Evolutionary conservation across 257 asterid species (phyloP), one percentile per base, ranked within the genome.

Genomic region (Solanum chilense): DNA sequence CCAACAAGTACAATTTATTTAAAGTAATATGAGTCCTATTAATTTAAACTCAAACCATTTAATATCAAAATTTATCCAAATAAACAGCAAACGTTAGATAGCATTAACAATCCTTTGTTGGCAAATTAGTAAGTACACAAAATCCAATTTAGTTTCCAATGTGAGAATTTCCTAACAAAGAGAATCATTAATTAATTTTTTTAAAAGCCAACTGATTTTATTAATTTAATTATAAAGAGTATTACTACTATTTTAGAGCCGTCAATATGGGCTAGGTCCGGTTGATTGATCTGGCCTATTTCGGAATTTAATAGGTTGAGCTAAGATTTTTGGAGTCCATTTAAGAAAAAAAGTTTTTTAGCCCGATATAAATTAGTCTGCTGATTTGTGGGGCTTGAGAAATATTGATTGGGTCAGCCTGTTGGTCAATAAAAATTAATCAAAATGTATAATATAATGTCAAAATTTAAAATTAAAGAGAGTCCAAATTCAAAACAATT

Each of bases 261-360:
- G 39, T 37, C 39, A 5, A 37, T 37, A 6, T 37, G 1, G 7
- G 39, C 0, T 37, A 37, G 7, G 2, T 37, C 7, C 1, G 7
- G 0, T 37, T 5, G 7, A 0, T 1, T 37, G 7, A 37, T 0
- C 7, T 37, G 7, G 2, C 39, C 7, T 37, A 37, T 0, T 37
- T 5, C 39, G 7, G 0, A 0, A 37, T 37, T 35, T 37, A 37
- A 37, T 37, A 37, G 39, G 39, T 37, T 5, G 7, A 37, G 0
- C 39, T 37, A 37, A 37, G 1, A 37, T 37, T 37, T 1, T 37
- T 37, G 7, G 1, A 37, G 39, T 6, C 0, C 39, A 37, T 37
- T 37, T 37, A 37, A 5, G 7, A 35, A 35, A 35, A n/a, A 35
- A 1, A 35, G 39, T 1, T 5, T 35, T 0, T 35, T 5, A 35